Base-by-base conservation (phyloP, 768 basidiomycete species). In the Rhodotorula taiwanensis region DNA sequence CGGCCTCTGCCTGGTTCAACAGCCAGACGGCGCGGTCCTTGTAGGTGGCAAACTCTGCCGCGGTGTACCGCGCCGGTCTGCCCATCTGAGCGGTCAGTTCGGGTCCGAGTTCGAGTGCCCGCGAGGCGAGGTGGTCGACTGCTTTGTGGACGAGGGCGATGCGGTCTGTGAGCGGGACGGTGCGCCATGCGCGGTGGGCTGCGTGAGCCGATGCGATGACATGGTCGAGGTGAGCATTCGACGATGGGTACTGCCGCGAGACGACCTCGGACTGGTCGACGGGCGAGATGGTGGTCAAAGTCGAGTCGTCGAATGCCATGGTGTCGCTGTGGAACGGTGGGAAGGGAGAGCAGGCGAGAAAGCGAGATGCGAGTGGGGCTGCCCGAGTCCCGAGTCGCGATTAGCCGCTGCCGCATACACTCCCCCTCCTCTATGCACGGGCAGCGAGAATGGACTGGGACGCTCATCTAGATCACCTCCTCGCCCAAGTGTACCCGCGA, bases 21-120 rank as follows among this genome's bases (percentile, higher is more conserved):
- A 98, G 83, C 74, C 93, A 88, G 45, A 81, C 79, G 13, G 90
- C 86, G 30, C 94, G 84, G 52, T 87, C 87, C 30, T 94, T 74
- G 47, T 87, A 83, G 0, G 91, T 90, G 31, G 81, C 79, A 43
- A 94, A 79, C 75, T 98, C 94, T 11, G 88, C 88, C 18, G 83
- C 76, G 42, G 80, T 79, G 74, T 92, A 89, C 0, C 83, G 81
- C 52, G 89, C 80, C 1, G 94, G 94, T 49, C 92, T 79, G 42
- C 94, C 94, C 87, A 99, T 97, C 77, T 95, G 89, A 55, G 84
- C 70, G 1, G 90, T 85, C 55, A 97, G 78, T 70, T 97, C 92
- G 36, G 81, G 72, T 0, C 84, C 83, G 20, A 89, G 81, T 34
- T 87, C 82, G 23, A 86, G 82, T 13, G 76, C 76, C 64, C 79